These are phyloP conservation scores for Colletotrichum liaoningense DNA, from an alignment of 2,329 filamentous ascomycete species.

Conservation along the genomic window DNA sequence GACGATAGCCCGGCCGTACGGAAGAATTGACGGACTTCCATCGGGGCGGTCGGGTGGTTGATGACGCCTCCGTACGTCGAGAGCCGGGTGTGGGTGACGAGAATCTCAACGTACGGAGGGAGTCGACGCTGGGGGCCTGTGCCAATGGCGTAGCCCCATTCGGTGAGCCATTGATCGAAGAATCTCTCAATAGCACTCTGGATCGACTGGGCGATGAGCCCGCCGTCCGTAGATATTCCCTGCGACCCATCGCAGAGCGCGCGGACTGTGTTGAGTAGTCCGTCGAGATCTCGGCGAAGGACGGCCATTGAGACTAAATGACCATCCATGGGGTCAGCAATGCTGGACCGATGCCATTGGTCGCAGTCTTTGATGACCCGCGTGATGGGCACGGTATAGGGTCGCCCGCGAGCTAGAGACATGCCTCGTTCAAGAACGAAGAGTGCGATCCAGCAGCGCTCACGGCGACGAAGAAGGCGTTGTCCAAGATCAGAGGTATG, in stretches of 20 bases:
- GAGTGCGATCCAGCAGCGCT: slow-evolving; percentile 77
- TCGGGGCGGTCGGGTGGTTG: slow-evolving; percentile 77
- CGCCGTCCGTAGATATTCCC: slow-evolving; percentile 59
- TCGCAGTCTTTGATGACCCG: slow-evolving; percentile 75
- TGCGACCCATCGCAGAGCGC: slow-evolving; percentile 70
- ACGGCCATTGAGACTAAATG: slow-evolving; percentile 80
- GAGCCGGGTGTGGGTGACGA: slow-evolving; percentile 77
- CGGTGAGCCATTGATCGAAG: slow-evolving; percentile 73
- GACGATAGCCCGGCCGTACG: slow-evolving; percentile 77
- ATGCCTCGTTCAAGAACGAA: slow-evolving; percentile 81
- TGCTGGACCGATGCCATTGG: slow-evolving; percentile 72
- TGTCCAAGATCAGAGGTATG: slow-evolving; percentile 69
- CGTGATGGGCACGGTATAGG: slow-evolving; percentile 75
- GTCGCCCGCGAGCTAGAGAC: slow-evolving; percentile 76
- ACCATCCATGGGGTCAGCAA: slow-evolving; percentile 75
- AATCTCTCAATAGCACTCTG: slow-evolving; percentile 73
- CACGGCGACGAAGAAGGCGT: slow-evolving; percentile 71
- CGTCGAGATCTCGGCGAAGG: slow-evolving; percentile 72
- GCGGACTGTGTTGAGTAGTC: slow-evolving; percentile 67
- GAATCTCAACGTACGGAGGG: slow-evolving; percentile 80
- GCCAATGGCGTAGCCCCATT: slow-evolving; percentile 69
- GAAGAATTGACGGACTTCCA: slow-evolving; percentile 79
- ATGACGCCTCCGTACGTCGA: slow-evolving; percentile 82
- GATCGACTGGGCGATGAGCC: slow-evolving; percentile 65
- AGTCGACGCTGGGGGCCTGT: slow-evolving; percentile 67